A percentile compares a stretch with the other conserved stretches of the same genome.
Evolutionary conservation across 106 monocot genomes (phyloP).

Genomic region (Agapanthus africanus): DNA sequence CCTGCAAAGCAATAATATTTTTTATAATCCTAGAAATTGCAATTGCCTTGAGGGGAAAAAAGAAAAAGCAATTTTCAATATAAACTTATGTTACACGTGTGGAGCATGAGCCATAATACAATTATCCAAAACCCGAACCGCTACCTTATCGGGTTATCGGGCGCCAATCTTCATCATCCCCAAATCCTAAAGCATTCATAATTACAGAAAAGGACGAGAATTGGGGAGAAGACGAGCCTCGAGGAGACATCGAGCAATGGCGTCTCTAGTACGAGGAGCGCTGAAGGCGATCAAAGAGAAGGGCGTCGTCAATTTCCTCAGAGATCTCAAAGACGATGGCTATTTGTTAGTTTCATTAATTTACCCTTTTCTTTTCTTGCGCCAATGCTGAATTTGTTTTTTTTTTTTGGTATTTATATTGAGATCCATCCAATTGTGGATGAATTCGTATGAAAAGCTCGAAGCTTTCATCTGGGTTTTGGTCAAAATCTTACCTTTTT

Average conservation of each 20-base stretch:
- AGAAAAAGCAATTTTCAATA: too few relatives aligned
- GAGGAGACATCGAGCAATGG: conserved; percentile 27
- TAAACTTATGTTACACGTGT: too few relatives aligned
- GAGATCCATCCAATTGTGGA: too few relatives aligned
- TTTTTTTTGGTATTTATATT: too few relatives aligned
- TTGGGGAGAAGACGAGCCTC: neutral
- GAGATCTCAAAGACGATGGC: conserved; percentile 55
- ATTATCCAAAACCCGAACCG: too few relatives aligned
- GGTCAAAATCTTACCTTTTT: conserved; percentile 2
- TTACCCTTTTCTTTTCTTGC: neutral
- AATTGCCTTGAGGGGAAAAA: too few relatives aligned
- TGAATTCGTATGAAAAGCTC: neutral
- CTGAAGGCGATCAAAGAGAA: conserved; percentile 61
- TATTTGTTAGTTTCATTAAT: conserved; percentile 41
- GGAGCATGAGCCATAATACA: too few relatives aligned
- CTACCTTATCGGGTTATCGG: conserved; percentile 12
- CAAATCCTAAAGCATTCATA: neutral
- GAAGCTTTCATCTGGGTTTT: conserved; percentile 1
- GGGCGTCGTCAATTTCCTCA: conserved; percentile 61
- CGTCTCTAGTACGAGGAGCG: conserved; percentile 57
- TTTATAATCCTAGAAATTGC: too few relatives aligned
- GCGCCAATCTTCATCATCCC: neutral
- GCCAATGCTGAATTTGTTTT: neutral
- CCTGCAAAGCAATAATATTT: too few relatives aligned
- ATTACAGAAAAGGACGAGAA: neutral